These are phyloP conservation scores for Russula sp. DNA, from an alignment of 768 basidiomycete genomes.

Conservation along the genomic window DNA sequence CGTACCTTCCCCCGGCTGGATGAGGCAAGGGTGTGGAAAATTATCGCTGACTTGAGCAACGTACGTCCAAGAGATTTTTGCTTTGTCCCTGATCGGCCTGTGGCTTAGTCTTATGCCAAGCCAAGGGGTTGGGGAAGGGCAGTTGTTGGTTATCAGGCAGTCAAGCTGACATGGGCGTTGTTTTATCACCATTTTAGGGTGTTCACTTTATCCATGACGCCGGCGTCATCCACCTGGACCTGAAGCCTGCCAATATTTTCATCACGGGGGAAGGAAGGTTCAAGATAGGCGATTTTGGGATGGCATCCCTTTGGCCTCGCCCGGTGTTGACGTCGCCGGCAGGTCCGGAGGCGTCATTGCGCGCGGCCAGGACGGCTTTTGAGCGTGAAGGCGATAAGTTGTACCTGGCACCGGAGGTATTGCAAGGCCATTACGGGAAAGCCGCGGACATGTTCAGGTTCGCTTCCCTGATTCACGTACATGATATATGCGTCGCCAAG, in stretches of 20 bases:
- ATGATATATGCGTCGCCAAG: background rate
- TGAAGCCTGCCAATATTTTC: slow-evolving; percentile 97
- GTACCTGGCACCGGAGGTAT: slow-evolving; percentile 93
- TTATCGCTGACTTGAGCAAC: slow-evolving; percentile 80
- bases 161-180: slow-evolving; percentile 23
- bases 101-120: slow-evolving; percentile 21
- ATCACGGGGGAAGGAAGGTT: slow-evolving; percentile 80
- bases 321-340: slow-evolving; percentile 28
- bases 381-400: slow-evolving; percentile 97
- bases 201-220: slow-evolving; percentile 83
- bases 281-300: slow-evolving; percentile 97
- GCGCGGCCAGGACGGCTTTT: slow-evolving; percentile 40
- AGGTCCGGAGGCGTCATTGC: slow-evolving; percentile 14
- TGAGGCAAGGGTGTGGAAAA: slow-evolving; percentile 94
- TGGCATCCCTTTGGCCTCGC: slow-evolving; percentile 92
- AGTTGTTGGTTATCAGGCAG: background rate
- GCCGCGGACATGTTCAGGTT: slow-evolving; percentile 97
- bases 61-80: slow-evolving; percentile 41
- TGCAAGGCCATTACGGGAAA: slow-evolving; percentile 86
- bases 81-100: slow-evolving; percentile 22
- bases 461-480: background rate
- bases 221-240: slow-evolving; percentile 88
- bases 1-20: slow-evolving; percentile 76
- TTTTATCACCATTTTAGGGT: slow-evolving; percentile 41
- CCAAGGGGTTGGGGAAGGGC: background rate